Conservation (phyloP, 768 basidiomycete species). For the Strobilomyces confusus region DNA sequence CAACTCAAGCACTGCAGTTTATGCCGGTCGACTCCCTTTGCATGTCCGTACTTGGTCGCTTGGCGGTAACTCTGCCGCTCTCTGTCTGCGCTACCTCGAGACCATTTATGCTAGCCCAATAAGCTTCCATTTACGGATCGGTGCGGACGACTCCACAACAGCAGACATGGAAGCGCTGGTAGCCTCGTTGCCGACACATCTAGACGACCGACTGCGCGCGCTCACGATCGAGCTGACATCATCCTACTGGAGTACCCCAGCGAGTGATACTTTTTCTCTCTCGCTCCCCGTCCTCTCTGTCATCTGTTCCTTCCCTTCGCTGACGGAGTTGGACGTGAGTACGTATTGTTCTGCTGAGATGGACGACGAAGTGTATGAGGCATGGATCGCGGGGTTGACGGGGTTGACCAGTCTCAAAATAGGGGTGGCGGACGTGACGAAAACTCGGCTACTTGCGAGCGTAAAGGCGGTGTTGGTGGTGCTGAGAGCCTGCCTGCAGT, state of each 20-base stretch:
- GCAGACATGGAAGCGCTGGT: constrained; percentile 16
- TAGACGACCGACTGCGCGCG: constrained; percentile 11
- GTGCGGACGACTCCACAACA: constrained; percentile 23
- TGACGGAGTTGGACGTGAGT: constrained; percentile 21
- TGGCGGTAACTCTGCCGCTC: constrained; percentile 19
- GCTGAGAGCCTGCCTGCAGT: constrained; percentile 14
- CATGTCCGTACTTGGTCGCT: constrained; percentile 21
- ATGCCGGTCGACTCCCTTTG: constrained; percentile 16
- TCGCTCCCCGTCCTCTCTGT: constrained; percentile 10
- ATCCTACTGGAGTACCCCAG: constrained; percentile 24
- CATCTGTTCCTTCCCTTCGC: constrained; percentile 14
- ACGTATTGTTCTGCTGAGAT: constrained; percentile 16
- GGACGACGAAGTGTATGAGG: constrained; percentile 21
- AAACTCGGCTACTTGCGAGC: constrained; percentile 15
- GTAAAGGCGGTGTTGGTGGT: constrained; percentile 18
- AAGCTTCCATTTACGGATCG: constrained; percentile 21
- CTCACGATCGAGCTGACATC: constrained; percentile 24
- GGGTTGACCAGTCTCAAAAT: constrained; percentile 16
- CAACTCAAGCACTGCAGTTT: constrained; percentile 18
- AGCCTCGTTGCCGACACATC: constrained; percentile 4
- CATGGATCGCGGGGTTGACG: constrained; percentile 14
- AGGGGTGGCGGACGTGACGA: constrained; percentile 17
- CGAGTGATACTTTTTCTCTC: constrained; percentile 22
- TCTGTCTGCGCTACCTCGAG: constrained; percentile 20
- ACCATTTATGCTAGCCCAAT: constrained; percentile 17